Conservation (phyloP, 2,329 filamentous ascomycete genomes). For the Claviceps cyperi region DNA sequence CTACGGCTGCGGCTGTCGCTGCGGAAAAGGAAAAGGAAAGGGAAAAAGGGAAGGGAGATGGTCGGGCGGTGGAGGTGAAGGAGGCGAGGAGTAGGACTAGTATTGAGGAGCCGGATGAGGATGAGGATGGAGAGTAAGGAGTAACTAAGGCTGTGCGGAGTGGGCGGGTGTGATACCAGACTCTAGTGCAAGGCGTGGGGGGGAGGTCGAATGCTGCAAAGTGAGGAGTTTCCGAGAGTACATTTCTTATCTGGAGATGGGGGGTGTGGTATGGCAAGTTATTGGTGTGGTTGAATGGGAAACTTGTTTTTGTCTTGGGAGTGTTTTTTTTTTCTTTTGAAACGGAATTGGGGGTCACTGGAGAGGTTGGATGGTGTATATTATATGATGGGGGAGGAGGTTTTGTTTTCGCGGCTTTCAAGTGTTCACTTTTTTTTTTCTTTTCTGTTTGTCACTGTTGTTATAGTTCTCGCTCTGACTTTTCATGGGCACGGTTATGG, state of each 20-base stretch:
- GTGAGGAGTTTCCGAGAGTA: background rate
- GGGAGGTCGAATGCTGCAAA: no score
- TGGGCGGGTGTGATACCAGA: no score
- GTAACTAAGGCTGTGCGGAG: background rate
- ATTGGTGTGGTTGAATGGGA: background rate
- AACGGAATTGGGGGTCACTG: background rate
- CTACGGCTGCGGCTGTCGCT: no score
- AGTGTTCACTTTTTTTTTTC: no score
- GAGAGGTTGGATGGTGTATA: background rate
- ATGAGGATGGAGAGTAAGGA: conserved; percentile 17
- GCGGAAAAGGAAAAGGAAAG: conserved; percentile 12
- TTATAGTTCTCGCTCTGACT: no score
- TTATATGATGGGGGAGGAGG: background rate
- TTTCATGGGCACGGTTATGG: no score
- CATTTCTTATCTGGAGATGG: background rate
- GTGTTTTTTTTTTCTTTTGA: no score
- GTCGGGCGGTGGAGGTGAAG: conserved; percentile 34
- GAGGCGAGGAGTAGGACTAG: conserved; percentile 41
- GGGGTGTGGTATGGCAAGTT: background rate
- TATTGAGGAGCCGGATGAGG: conserved; percentile 45
- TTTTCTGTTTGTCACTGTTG: no score
- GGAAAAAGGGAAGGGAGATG: conserved; percentile 17
- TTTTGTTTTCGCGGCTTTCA: no score
- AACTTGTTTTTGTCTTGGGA: background rate
- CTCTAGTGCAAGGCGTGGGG: no score